phyloP scores from a whole-genome alignment of 306 rosid species.

The Vigna angularis region DNA sequence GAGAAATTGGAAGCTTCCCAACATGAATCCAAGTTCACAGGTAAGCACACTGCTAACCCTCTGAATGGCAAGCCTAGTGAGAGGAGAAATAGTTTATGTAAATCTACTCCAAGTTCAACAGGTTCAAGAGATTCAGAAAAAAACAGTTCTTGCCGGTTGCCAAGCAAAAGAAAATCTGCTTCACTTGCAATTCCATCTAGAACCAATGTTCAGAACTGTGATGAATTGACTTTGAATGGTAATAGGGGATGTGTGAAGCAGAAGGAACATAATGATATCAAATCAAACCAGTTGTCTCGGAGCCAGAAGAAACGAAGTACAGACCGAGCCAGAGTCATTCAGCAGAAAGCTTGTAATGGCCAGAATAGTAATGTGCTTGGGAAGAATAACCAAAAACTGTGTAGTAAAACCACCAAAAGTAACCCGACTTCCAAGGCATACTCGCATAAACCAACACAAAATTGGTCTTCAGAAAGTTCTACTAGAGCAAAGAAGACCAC shows the following conservation, averaged over 20 bases:
- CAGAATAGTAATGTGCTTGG: conserved; percentile 54
- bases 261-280: conserved; percentile 52
- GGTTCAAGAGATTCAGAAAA: conserved; percentile 52
- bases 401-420: conserved; percentile 51
- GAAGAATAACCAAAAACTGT: conserved; percentile 76
- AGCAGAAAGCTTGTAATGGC: conserved; percentile 52
- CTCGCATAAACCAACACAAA: conserved; percentile 52
- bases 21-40: conserved; percentile 53
- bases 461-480: conserved; percentile 47
- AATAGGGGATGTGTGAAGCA: conserved; percentile 48
- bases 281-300: conserved; percentile 52
- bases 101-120: conserved; percentile 45
- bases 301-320: conserved; percentile 45
- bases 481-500: conserved; percentile 47
- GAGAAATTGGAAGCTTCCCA: conserved; percentile 66
- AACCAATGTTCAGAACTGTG: conserved; percentile 54
- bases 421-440: conserved; percentile 50
- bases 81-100: conserved; percentile 48
- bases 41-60: conserved; percentile 29
- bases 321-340: conserved; percentile 44
- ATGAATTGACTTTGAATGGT: conserved; percentile 40
- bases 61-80: conserved; percentile 48
- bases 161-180: conserved; percentile 60
- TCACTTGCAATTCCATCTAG: conserved; percentile 55
- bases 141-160: conserved; percentile 26